Conservation (phyloP, 192 early-diverging fungal species). For the Gonapodya prolifera region DNA sequence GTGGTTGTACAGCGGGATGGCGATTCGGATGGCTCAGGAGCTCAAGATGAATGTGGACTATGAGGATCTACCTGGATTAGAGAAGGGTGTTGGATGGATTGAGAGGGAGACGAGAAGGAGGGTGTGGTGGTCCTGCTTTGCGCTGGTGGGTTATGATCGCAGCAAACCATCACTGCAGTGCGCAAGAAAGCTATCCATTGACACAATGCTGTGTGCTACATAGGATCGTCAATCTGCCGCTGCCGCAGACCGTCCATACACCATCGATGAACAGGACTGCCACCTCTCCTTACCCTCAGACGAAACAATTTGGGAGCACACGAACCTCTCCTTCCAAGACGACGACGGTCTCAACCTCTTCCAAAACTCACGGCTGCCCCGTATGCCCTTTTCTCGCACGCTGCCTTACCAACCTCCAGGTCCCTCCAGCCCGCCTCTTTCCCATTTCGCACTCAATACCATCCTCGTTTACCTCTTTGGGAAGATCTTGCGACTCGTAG, state of each 20-base stretch:
- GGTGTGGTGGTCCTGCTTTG: conserved; percentile 32
- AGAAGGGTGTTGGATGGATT: conserved; percentile 17
- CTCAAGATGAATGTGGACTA: conserved; percentile 23
- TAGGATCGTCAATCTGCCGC: conserved; percentile 1
- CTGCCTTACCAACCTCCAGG: conserved; percentile 18
- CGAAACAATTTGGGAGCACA: conserved; percentile 13
- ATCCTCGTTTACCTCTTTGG: conserved; percentile 30
- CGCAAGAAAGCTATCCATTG: conserved; percentile 22
- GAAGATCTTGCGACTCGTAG: conserved; percentile 24
- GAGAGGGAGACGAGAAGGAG: conserved; percentile 24
- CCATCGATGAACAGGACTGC: conserved; percentile 17
- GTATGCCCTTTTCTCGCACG: conserved; percentile 16
- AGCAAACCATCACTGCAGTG: not conserved
- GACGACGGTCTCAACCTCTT: conserved; percentile 7
- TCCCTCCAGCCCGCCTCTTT: conserved; percentile 16
- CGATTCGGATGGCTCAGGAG: conserved; percentile 31
- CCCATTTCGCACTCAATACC: conserved; percentile 18
- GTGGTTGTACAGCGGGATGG: conserved; percentile 18
- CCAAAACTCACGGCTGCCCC: conserved; percentile 4
- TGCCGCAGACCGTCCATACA: not conserved
- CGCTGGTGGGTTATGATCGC: conserved; percentile 19
- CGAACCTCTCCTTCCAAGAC: not conserved
- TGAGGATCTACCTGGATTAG: not conserved
- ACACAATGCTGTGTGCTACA: conserved; percentile 23
- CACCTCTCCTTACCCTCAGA: conserved; percentile 24